Conservation (phyloP, 345 rosid genomes). For the Citrus cavaleriei region DNA sequence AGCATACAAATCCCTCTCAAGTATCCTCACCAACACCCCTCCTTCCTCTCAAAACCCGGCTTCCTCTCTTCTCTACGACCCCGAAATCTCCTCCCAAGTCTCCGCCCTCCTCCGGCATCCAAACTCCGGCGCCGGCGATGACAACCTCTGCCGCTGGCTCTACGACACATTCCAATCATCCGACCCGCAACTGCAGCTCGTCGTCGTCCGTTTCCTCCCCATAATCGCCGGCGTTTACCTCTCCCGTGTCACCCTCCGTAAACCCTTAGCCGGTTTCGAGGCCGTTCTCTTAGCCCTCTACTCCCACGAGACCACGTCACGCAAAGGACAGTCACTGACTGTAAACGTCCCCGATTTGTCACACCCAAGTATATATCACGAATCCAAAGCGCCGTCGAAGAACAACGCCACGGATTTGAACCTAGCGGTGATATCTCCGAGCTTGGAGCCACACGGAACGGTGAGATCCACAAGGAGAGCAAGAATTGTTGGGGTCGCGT, state of each 20-base stretch:
- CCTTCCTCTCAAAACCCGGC: conserved; percentile 31
- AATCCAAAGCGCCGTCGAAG: conserved; percentile 32
- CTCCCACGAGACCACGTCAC: conserved; percentile 64
- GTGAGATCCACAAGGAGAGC: conserved; percentile 70
- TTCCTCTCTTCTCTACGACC: conserved; percentile 51
- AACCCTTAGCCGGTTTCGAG: conserved; percentile 79
- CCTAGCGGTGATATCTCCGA: conserved; percentile 66
- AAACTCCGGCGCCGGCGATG: conserved; percentile 70
- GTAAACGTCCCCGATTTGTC: conserved; percentile 71
- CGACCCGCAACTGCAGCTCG: conserved; percentile 59
- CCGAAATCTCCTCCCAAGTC: conserved; percentile 50
- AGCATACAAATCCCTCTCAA: conserved; percentile 42
- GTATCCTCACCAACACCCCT: conserved; percentile 44
- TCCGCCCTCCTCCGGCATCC: conserved; percentile 67
- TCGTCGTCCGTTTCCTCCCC: conserved; percentile 72
- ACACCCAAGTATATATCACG: conserved; percentile 74
- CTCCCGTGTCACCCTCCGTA: conserved; percentile 58
- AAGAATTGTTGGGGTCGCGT: conserved; percentile 66
- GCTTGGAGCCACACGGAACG: conserved; percentile 73
- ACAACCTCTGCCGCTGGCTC: conserved; percentile 87
- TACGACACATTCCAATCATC: conserved; percentile 79
- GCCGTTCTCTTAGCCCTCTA: conserved; percentile 74
- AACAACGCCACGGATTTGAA: conserved; percentile 52
- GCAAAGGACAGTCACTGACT: conserved; percentile 52
- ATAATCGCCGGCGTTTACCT: conserved; percentile 70